phyloP scores from a whole-genome alignment of 371 early-diverging fungal species.

The Actinomortierella wolfii region DNA sequence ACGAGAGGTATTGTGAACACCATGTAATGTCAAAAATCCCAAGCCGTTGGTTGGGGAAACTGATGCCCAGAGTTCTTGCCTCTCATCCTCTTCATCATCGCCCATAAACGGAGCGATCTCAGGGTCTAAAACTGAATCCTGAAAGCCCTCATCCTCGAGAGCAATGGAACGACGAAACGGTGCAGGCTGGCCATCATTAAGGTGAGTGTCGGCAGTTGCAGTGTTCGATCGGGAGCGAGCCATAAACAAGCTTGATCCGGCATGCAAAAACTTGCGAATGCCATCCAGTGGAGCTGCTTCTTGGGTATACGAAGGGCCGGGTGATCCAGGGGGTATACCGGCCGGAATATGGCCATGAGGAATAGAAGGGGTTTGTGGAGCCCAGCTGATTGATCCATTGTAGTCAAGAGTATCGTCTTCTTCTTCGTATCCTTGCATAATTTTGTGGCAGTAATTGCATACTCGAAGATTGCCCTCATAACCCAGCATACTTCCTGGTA shows the following conservation, averaged over 20 bases:
- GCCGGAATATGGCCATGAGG: not conserved
- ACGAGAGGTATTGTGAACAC: slow-evolving; percentile 2
- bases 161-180: slow-evolving; percentile 39
- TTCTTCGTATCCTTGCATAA: slow-evolving; percentile 56
- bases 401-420: slow-evolving; percentile 1
- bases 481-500: slow-evolving; percentile 72
- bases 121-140: slow-evolving; percentile 56
- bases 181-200: slow-evolving; percentile 17
- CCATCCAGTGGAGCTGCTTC: slow-evolving; percentile 44
- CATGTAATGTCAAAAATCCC: slow-evolving; percentile 18
- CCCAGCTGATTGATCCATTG: too few relatives aligned
- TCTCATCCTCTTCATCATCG: slow-evolving; percentile 67
- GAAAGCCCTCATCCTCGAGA: slow-evolving; percentile 26
- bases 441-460: slow-evolving; percentile 75
- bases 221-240: slow-evolving; percentile 64
- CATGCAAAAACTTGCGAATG: slow-evolving; percentile 45
- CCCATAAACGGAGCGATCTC: slow-evolving; percentile 62
- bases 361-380: too few relatives aligned
- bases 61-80: slow-evolving; percentile 38
- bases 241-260: slow-evolving; percentile 41
- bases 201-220: slow-evolving; percentile 28
- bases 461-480: slow-evolving; percentile 77
- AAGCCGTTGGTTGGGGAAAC: slow-evolving; percentile 16
- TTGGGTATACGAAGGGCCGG: not conserved
- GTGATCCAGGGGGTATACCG: not conserved